Conservation (phyloP, 164 flowering plant species). For the Chimonanthus salicifolius region DNA sequence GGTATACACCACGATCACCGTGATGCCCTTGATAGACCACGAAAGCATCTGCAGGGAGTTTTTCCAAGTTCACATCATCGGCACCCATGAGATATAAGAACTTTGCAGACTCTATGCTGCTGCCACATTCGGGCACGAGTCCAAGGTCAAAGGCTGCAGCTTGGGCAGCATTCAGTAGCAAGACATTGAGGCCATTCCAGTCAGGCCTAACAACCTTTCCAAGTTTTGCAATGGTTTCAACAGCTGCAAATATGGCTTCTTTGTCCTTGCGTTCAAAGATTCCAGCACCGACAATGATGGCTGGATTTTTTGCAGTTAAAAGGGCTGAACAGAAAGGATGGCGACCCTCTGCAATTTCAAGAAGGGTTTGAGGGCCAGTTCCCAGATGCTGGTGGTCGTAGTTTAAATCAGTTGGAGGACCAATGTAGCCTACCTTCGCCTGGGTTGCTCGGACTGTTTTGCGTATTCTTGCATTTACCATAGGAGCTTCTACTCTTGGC, state of each 20-base stretch:
- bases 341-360: conserved; percentile 76
- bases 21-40: conserved; percentile 99
- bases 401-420: conserved; percentile 81
- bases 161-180: conserved; percentile 93
- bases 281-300: conserved; percentile 86
- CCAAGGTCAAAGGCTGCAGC: conserved; percentile 98
- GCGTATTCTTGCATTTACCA: conserved; percentile 96
- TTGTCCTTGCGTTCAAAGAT: conserved; percentile 74
- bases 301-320: conserved; percentile 76
- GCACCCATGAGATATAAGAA: conserved; percentile 93
- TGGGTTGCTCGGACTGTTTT: conserved; percentile 72
- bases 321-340: conserved; percentile 72
- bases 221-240: conserved; percentile 61
- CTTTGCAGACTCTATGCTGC: conserved; percentile 66
- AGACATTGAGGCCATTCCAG: conserved; percentile 87
- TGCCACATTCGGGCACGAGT: conserved; percentile 66
- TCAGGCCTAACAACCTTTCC: conserved; percentile 67
- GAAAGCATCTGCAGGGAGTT: conserved; percentile 78
- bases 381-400: conserved; percentile 87
- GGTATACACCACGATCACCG: conserved; percentile 80
- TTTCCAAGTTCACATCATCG: conserved; percentile 77
- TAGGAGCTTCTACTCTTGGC: conserved; percentile 99
- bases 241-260: conserved; percentile 62
- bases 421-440: conserved; percentile 95
- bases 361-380: conserved; percentile 72